Evolutionary conservation across 2,329 filamentous ascomycete genomes (phyloP), one percentile per base, ranked within the genome.

Genomic region (Chrysoporthe deuterocubensis): DNA sequence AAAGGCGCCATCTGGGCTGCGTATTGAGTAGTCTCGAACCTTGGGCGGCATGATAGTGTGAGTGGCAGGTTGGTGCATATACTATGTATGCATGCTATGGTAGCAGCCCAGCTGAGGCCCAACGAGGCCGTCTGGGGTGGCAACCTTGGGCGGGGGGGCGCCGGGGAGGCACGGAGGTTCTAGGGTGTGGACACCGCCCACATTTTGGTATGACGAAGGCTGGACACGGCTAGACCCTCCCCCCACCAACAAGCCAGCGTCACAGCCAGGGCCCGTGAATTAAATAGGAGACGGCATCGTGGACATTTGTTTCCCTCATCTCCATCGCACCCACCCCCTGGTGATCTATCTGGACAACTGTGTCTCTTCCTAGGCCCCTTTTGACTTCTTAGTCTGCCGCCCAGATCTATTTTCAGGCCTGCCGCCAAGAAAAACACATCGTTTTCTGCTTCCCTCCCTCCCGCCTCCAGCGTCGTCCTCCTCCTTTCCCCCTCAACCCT

Each of bases 331-430:
- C 42, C 40, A 44, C 52, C 65, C 65, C 68, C 63, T 67, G 68
- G 68, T 63, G 62, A 70, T 67, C 65, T 70, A 57, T 67, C 54
- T 67, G 66, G 66, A 63, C 66, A 65, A 68, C 66, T 57, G 65
- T 67, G 66, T 64, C 64, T 68, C 67, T 68, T 59, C 61, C 50
- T 42, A 46, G 62, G 57, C 67, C 65, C 67, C 67, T 69, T 46
- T 61, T 40, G 60, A 54, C 54, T 40, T 56, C 58, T 57, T 62
- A 44, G 54, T n/a, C 16, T 21, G 46, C 62, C 56, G 34, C 18
- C 21, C 62, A 62, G 50, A 44, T 64, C 58, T 34, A 46, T 57
- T 67, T 65, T 50, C 58, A 46, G 62, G 34, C 46, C 34, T 26
- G 43, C 26, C 56, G 37, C 32, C 42, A 44, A 52, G 40, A 32